Evolutionary conservation across 805 yeast species (phyloP).

Genomic region (Pichia pseudocactophila): DNA sequence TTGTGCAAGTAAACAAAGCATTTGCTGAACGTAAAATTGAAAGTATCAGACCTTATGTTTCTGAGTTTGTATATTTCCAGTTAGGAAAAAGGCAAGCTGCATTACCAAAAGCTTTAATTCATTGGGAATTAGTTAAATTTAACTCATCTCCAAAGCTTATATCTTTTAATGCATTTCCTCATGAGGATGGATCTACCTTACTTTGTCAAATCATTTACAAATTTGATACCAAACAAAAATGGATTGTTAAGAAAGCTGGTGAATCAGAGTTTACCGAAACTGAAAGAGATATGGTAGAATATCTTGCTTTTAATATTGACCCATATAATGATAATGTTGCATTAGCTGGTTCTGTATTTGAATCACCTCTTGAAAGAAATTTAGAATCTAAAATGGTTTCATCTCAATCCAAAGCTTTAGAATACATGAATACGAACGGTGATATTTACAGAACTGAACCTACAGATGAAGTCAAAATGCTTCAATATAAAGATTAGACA

Average conservation of each 20-base stretch:
- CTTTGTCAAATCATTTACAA: conserved; percentile 47
- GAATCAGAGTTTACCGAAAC: conserved; percentile 35
- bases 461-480: conserved; percentile 16
- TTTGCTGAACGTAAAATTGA: conserved; percentile 56
- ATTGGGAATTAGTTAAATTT: conserved; percentile 72
- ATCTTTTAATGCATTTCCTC: conserved; percentile 49
- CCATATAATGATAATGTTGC: conserved; percentile 48
- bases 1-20: conserved; percentile 69
- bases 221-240: conserved; percentile 53
- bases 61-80: conserved; percentile 59
- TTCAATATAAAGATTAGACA: conserved; percentile 9
- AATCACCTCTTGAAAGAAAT: conserved; percentile 37
- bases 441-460: conserved; percentile 32
- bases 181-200: conserved; percentile 30
- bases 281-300: conserved; percentile 50
- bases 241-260: conserved; percentile 38
- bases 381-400: conserved; percentile 23
- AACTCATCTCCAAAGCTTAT: conserved; percentile 65
- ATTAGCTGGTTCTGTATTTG: conserved; percentile 62
- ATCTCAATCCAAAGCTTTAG: conserved; percentile 22
- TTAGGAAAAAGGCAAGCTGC: conserved; percentile 41
- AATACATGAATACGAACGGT: conserved; percentile 27
- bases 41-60: conserved; percentile 35
- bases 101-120: conserved; percentile 52
- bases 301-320: conserved; percentile 53